Conservation (phyloP, 2,329 filamentous ascomycete species). For the Cercospora zeae-maydis region DNA sequence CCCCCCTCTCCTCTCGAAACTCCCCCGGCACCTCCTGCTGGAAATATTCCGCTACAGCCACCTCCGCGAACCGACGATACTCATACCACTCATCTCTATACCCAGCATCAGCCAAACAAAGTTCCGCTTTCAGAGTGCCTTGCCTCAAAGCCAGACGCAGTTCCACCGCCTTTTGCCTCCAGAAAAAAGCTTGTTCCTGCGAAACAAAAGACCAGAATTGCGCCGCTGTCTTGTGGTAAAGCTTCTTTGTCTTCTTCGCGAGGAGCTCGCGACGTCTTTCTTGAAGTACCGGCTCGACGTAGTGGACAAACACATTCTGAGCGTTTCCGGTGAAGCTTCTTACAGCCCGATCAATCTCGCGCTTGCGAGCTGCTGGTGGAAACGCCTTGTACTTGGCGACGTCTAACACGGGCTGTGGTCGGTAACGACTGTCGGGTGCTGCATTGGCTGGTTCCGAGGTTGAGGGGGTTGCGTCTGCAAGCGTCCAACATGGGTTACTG, state of each 20-base stretch:
- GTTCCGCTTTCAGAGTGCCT: conserved; percentile 1
- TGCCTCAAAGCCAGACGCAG: conserved; percentile 13
- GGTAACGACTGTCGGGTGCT: neutral
- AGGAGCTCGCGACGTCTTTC: conserved; percentile 7
- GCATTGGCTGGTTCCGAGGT: neutral
- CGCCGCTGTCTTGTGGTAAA: conserved; percentile 14
- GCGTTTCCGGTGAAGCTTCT: conserved; percentile 18
- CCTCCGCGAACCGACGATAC: conserved; percentile 17
- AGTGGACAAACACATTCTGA: conserved; percentile 21
- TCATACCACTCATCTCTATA: conserved; percentile 13
- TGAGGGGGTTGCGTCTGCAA: neutral
- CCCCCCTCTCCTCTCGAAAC: neutral
- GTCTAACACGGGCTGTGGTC: conserved; percentile 3
- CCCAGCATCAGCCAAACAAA: conserved; percentile 18
- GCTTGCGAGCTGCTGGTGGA: conserved; percentile 13
- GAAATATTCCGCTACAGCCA: conserved; percentile 20
- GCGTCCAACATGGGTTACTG: neutral
- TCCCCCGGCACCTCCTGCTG: conserved; percentile 8
- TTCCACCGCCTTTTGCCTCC: conserved; percentile 18
- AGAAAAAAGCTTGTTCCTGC: conserved; percentile 15
- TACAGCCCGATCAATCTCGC: conserved; percentile 13
- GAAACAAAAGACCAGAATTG: conserved; percentile 14
- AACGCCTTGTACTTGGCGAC: neutral
- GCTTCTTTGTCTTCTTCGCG: conserved; percentile 11
- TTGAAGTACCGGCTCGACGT: conserved; percentile 14